A percentile compares a stretch with the other conserved stretches of the same genome.
These are phyloP conservation scores for Santalum album DNA, from an alignment of 164 flowering plant species.

Conservation along the genomic window DNA sequence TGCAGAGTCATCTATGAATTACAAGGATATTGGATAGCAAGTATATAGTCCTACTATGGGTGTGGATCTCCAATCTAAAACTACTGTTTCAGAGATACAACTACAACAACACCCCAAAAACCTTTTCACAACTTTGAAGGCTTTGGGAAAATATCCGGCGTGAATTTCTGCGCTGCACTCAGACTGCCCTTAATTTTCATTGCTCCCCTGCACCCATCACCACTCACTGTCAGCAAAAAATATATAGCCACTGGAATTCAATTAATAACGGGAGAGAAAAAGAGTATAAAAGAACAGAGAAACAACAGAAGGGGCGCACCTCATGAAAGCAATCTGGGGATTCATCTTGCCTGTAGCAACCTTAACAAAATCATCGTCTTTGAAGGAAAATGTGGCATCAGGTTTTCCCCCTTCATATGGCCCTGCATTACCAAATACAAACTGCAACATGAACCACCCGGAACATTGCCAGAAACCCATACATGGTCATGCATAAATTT, in stretches of 20 bases:
- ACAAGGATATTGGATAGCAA: too few relatives aligned
- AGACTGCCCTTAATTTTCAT: constrained; percentile 92
- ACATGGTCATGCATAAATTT: too few relatives aligned
- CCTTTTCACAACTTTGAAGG: constrained; percentile 75
- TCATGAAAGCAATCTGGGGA: constrained; percentile 94
- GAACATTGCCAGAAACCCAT: neutral
- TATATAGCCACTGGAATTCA: neutral
- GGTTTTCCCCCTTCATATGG: constrained; percentile 85
- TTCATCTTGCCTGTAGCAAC: constrained; percentile 89
- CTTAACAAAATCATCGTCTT: constrained; percentile 82
- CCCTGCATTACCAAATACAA: constrained; percentile 30
- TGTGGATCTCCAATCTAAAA: constrained; percentile 1
- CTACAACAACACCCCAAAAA: neutral
- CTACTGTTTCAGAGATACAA: too few relatives aligned
- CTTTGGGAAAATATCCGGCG: constrained; percentile 96
- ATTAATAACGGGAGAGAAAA: neutral
- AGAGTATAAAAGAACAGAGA: neutral
- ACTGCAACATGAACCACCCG: neutral
- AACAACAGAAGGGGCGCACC: constrained; percentile 36
- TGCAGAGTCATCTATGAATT: too few relatives aligned
- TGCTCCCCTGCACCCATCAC: constrained; percentile 56
- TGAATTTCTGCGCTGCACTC: constrained; percentile 93
- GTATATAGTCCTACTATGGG: too few relatives aligned
- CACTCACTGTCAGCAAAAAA: neutral
- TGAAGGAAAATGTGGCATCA: constrained; percentile 88